phyloP scores from a whole-genome alignment of 164 flowering plant species.

The Kingdonia uniflora region DNA sequence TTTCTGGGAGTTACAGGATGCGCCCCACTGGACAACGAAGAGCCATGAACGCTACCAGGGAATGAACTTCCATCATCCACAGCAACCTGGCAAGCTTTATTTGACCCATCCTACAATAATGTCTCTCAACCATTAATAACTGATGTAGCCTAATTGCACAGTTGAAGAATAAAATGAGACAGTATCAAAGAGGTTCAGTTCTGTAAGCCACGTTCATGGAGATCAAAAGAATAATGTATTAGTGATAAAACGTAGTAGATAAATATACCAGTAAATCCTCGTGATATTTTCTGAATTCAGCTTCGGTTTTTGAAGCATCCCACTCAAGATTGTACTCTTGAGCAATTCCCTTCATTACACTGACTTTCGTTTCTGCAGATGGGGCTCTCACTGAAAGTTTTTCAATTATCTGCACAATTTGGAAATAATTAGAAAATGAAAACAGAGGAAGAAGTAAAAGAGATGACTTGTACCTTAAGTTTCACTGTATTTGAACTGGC shows the following conservation, averaged over 20 bases:
- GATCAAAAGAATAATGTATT: neutral
- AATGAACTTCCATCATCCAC: constrained; percentile 15
- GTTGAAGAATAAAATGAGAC: too few relatives aligned
- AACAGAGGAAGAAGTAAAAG: neutral
- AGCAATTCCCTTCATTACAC: constrained; percentile 66
- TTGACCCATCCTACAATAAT: constrained; percentile 55
- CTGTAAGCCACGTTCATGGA: neutral
- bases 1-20: constrained; percentile 15
- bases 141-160: too few relatives aligned
- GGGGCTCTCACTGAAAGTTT: constrained; percentile 83
- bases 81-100: constrained; percentile 22
- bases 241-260: neutral
- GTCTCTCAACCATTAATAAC: too few relatives aligned
- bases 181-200: too few relatives aligned
- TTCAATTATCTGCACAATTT: constrained; percentile 61
- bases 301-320: constrained; percentile 80
- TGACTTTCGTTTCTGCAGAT: constrained; percentile 49
- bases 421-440: constrained; percentile 4
- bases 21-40: constrained; percentile 18
- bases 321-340: constrained; percentile 54
- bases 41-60: constrained; percentile 7
- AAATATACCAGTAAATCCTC: constrained; percentile 78
- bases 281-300: constrained; percentile 60
- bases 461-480: neutral
- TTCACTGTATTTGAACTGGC: neutral